Evolutionary conservation across 2,329 filamentous ascomycete genomes (phyloP).

Genomic region (Hypocreales sp.): DNA sequence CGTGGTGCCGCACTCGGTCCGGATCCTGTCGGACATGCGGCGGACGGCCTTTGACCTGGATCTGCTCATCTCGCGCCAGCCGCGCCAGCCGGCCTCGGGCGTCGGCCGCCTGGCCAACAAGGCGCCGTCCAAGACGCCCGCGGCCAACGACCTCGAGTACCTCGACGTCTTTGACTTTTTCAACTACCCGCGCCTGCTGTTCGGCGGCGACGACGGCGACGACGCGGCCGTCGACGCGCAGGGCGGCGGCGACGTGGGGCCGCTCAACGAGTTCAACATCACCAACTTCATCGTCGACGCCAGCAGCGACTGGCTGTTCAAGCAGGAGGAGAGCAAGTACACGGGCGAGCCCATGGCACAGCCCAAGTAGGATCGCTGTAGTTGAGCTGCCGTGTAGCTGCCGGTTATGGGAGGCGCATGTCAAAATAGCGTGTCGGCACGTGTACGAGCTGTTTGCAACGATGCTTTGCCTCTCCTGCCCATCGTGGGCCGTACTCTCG

Average conservation of each 20-base stretch:
- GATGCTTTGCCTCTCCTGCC: no score
- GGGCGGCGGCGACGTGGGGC: conserved; percentile 11
- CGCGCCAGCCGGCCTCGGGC: conserved; percentile 25
- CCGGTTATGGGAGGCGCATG: no score
- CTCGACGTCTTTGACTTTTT: conserved; percentile 91
- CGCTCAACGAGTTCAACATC: conserved; percentile 55
- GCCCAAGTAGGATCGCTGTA: no score
- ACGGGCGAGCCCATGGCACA: no score
- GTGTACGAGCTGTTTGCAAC: no score
- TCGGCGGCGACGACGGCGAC: conserved; percentile 21
- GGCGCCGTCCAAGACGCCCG: conserved; percentile 52
- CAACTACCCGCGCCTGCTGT: conserved; percentile 64
- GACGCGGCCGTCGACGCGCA: conserved; percentile 12
- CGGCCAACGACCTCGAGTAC: conserved; percentile 74
- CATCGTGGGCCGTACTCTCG: no score
- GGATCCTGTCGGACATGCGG: conserved; percentile 82
- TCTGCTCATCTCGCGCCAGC: conserved; percentile 75
- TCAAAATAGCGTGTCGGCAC: no score
- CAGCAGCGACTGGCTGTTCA: conserved; percentile 61
- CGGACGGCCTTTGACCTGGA: conserved; percentile 82
- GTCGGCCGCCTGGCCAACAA: conserved; percentile 32
- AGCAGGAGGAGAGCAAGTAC: conserved; percentile 25
- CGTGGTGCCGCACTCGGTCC: conserved; percentile 68
- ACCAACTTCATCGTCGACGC: conserved; percentile 65
- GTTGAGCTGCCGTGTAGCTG: no score